Percentiles rank a stretch among this genome's conserved stretches.
Conservation (phyloP, 208 protist genomes). For the Trypanosoma lewisi region DNA sequence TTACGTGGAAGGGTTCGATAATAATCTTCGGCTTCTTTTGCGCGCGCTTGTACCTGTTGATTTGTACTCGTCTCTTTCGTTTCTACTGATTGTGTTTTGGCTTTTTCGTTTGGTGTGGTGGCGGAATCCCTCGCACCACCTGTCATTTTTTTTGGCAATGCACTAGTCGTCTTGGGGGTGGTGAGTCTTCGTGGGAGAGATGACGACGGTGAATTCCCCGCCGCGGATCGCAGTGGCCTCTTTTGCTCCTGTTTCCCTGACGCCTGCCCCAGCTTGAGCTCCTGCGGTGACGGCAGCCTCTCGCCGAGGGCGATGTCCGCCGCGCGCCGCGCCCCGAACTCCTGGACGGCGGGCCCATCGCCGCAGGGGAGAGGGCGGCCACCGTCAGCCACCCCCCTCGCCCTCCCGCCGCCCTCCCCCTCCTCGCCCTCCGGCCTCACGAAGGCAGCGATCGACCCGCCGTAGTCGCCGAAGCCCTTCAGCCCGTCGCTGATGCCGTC, state of each 20-base stretch:
- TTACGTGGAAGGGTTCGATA: conserved; percentile 76
- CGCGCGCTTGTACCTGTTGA: conserved; percentile 11
- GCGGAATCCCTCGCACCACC: not conserved
- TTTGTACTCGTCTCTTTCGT: not conserved
- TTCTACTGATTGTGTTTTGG: not conserved
- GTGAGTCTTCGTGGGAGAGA: conserved; percentile 19
- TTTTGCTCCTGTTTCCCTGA: not conserved
- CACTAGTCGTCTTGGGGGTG: too few relatives aligned
- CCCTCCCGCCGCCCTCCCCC: conserved; percentile 7
- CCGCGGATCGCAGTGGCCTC: not conserved
- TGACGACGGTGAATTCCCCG: conserved; percentile 1
- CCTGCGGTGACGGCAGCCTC: conserved; percentile 47
- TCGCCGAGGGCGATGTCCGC: conserved; percentile 51
- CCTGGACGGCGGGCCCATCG: conserved; percentile 40
- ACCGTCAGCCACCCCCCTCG: conserved; percentile 11
- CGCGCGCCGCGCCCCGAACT: conserved; percentile 47
- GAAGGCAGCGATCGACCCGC: conserved; percentile 82
- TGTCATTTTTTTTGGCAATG: not conserved
- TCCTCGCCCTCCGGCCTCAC: conserved; percentile 57
- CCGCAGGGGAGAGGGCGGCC: conserved; percentile 72
- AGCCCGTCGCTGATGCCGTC: conserved; percentile 65
- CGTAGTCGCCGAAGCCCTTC: conserved; percentile 67
- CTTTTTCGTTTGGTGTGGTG: not conserved
- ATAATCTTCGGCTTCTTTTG: conserved; percentile 71
- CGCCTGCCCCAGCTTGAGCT: not conserved